A percentile compares a stretch with the other conserved stretches of the same genome.
Evolutionary conservation across 352 stramenopile genomes (phyloP).

Genomic region (Halophytophthora batemanensis): DNA sequence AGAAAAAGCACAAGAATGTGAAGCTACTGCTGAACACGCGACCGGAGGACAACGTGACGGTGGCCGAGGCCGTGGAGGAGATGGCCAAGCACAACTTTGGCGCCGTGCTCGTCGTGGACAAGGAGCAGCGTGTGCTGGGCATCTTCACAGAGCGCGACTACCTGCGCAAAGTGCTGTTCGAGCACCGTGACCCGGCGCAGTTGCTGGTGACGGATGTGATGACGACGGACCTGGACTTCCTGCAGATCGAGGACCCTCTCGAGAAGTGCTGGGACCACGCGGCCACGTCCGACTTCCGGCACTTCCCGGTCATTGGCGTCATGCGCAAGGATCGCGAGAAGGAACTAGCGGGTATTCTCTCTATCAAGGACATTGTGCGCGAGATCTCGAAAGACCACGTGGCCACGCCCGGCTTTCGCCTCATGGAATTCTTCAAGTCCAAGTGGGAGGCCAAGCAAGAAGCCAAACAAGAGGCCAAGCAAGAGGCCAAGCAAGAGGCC

Average conservation of each 20-base stretch:
- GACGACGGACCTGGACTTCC: constrained; percentile 44
- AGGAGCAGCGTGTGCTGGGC: constrained; percentile 74
- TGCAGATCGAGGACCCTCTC: constrained; percentile 77
- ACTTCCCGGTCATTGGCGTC: constrained; percentile 78
- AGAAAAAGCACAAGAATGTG: constrained; percentile 83
- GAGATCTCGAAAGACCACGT: constrained; percentile 82
- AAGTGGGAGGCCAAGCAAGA: constrained; percentile 59
- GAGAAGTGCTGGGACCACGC: constrained; percentile 80
- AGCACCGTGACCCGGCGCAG: constrained; percentile 59
- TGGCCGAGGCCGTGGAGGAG: constrained; percentile 68
- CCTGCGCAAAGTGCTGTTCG: constrained; percentile 72
- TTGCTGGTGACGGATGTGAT: constrained; percentile 59
- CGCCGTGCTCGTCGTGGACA: constrained; percentile 79
- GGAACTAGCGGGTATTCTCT: constrained; percentile 77
- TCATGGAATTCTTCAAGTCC: constrained; percentile 87
- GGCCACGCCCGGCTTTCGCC: constrained; percentile 65
- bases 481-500: constrained; percentile 8
- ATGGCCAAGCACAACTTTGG: constrained; percentile 82
- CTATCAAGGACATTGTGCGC: constrained; percentile 84
- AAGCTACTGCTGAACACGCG: constrained; percentile 83
- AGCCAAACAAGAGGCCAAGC: constrained; percentile 23
- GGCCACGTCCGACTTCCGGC: constrained; percentile 63
- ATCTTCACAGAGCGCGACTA: constrained; percentile 89
- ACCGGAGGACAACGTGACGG: constrained; percentile 70
- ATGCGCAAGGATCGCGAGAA: constrained; percentile 76